Percentiles rank a stretch among this genome's conserved stretches.
Conservation (phyloP, 805 yeast genomes). For the Candida palmyrensis region DNA sequence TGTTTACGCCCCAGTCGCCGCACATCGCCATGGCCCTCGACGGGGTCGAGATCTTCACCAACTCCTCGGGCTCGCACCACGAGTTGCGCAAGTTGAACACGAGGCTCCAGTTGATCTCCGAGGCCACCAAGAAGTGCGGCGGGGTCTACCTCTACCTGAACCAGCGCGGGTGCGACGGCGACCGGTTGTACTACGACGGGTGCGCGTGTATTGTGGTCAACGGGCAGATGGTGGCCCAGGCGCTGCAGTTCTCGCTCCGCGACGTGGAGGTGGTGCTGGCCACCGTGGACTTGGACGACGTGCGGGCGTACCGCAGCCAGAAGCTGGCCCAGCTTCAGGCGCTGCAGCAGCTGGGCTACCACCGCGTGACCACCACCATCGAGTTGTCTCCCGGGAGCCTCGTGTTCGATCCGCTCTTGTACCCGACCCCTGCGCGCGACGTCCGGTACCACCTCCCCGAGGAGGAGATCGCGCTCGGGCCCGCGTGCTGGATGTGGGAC, state of each 20-base stretch:
- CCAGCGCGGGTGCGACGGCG: constrained; percentile 98
- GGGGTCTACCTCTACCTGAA: constrained; percentile 92
- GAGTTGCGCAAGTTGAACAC: constrained; percentile 86
- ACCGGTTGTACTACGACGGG: constrained; percentile 93
- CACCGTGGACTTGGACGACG: constrained; percentile 89
- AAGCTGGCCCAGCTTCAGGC: constrained; percentile 77
- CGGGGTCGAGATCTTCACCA: constrained; percentile 96
- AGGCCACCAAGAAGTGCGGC: constrained; percentile 94
- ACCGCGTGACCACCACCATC: constrained; percentile 56
- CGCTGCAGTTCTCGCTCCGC: constrained; percentile 77
- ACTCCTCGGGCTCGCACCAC: constrained; percentile 97
- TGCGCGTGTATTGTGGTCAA: constrained; percentile 92
- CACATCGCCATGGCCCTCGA: constrained; percentile 87
- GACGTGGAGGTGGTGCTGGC: constrained; percentile 97
- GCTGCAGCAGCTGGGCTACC: constrained; percentile 38
- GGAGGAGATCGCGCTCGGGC: constrained; percentile 96
- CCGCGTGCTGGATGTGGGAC: constrained; percentile 99
- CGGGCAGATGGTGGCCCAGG: constrained; percentile 90
- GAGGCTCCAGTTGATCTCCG: constrained; percentile 77
- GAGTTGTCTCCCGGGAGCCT: constrained; percentile 59
- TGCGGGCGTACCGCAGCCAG: constrained; percentile 71
- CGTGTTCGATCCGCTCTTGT: constrained; percentile 55
- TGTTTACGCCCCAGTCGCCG: constrained; percentile 95
- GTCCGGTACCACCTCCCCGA: constrained; percentile 76
- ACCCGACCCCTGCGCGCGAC: constrained; percentile 49